These are phyloP conservation scores for Fusarium setosum DNA, from an alignment of 2,329 filamentous ascomycete species.

Conservation along the genomic window DNA sequence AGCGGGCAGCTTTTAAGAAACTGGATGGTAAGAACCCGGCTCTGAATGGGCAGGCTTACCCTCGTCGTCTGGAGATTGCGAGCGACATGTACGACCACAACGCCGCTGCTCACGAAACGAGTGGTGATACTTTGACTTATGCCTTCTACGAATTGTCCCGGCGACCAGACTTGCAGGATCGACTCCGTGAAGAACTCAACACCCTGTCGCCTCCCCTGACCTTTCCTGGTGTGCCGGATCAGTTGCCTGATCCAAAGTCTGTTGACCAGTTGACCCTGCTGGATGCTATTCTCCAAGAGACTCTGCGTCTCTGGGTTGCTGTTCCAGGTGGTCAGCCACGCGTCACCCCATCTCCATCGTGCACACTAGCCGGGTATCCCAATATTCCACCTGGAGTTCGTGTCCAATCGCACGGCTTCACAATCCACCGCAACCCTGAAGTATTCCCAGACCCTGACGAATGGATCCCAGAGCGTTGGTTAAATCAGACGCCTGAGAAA, in stretches of 20 bases:
- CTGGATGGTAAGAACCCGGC: neutral
- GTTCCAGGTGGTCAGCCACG: slow-evolving; percentile 8
- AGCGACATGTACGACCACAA: slow-evolving; percentile 14
- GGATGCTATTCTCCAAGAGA: slow-evolving; percentile 8
- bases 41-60: neutral
- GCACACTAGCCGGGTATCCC: neutral
- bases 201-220: neutral
- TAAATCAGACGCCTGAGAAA: neutral
- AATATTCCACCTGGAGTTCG: slow-evolving; percentile 2
- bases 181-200: neutral
- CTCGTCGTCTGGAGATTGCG: slow-evolving; percentile 6
- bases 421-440: slow-evolving; percentile 7
- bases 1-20: neutral
- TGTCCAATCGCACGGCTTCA: neutral
- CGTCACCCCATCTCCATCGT: neutral
- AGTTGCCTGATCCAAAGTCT: slow-evolving; percentile 4
- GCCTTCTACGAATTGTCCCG: slow-evolving; percentile 7
- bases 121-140: slow-evolving; percentile 6
- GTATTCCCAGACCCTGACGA: slow-evolving; percentile 6
- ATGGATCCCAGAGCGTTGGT: neutral
- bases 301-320: slow-evolving; percentile 2
- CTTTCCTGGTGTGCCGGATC: neutral
- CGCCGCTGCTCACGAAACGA: slow-evolving; percentile 8
- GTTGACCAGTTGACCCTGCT: slow-evolving; percentile 4
- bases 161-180: slow-evolving; percentile 1